These are phyloP conservation scores for Cryptococcus neoformans DNA, from an alignment of 1,284 basidiomycete genomes.

Conservation along the genomic window DNA sequence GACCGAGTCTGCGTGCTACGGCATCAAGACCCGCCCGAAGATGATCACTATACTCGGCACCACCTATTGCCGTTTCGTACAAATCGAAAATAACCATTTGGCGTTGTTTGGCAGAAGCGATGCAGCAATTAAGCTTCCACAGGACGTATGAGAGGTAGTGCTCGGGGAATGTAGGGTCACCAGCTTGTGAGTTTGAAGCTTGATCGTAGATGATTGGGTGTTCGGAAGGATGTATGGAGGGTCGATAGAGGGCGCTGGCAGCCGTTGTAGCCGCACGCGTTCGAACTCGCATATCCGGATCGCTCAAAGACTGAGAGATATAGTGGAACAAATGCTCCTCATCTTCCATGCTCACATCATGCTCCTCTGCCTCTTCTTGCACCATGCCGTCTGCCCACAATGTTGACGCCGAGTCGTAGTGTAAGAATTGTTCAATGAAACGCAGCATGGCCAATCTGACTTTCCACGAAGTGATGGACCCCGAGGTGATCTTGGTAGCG, in stretches of 20 bases:
- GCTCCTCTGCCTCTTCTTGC: constrained; percentile 19
- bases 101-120: constrained; percentile 74
- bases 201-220: constrained; percentile 27
- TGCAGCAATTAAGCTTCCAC: constrained; percentile 76
- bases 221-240: constrained; percentile 14
- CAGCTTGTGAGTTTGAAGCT: constrained; percentile 14
- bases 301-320: constrained; percentile 49
- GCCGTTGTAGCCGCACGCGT: constrained; percentile 67
- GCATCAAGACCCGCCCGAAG: constrained; percentile 64
- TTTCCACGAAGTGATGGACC: constrained; percentile 61
- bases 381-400: constrained; percentile 25
- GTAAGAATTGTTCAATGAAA: constrained; percentile 66
- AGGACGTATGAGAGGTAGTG: constrained; percentile 74
- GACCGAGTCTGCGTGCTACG: constrained; percentile 66
- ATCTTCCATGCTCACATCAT: constrained; percentile 24
- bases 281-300: constrained; percentile 81
- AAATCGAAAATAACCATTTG: constrained; percentile 85
- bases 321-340: background rate
- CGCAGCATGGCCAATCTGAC: constrained; percentile 63
- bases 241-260: constrained; percentile 49
- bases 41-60: constrained; percentile 56
- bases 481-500: constrained; percentile 51
- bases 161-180: constrained; percentile 52
- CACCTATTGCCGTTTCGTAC: constrained; percentile 62
- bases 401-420: constrained; percentile 54